Evolutionary conservation across 2,329 filamentous ascomycete species (phyloP), one percentile per base, ranked within the genome.

Genomic region (Talaromyces sp.): DNA sequence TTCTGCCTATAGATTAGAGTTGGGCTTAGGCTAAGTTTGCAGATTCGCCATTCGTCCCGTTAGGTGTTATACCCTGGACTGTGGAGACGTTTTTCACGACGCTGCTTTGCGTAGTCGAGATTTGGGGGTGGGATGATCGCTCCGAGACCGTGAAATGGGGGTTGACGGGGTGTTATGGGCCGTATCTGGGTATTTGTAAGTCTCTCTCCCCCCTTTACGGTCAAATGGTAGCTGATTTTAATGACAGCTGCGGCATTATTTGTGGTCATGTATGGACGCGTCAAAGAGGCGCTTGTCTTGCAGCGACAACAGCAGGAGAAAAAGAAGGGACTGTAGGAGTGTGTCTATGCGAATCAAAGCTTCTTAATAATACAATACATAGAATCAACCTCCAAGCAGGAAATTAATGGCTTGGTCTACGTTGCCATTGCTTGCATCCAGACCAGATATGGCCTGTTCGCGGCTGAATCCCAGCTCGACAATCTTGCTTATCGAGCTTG

Each of bases 331-430:
- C 67, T 35, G 39, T 65, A 31, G 7, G 27, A 31, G 27, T 31
- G 4, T 31, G 27, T 31, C 27, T 31, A 31, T 31, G 27, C 27
- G 19, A 35, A 15, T 37, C 52, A 56, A 56, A 39, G 25, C 52
- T 37, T 37, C 52, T 39, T 56, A 56, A 56, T 39, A 25, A 56
- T 56, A 56, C 52, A 56, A 35, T 37, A 39, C 43, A 54, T 22
- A 25, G n/a, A 56, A 50, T 62, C 56, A 67, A 27, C 61, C 65
- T 60, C 66, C 73, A 68, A 79, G 67, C 61, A 97, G 85, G 68
- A 97, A 83, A 58, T 90, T 89, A 56, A 93, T 93, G n/a, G 94
- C 94, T 68, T 89, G 87, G 68, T 98, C 92, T 8, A 97, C 87
- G 73, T 98, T 91, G 22, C 95, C 94, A 22, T 88, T 88, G 17